These are phyloP conservation scores for Plantago lanceolata DNA, from an alignment of 305 asterid genomes.

Conservation along the genomic window DNA sequence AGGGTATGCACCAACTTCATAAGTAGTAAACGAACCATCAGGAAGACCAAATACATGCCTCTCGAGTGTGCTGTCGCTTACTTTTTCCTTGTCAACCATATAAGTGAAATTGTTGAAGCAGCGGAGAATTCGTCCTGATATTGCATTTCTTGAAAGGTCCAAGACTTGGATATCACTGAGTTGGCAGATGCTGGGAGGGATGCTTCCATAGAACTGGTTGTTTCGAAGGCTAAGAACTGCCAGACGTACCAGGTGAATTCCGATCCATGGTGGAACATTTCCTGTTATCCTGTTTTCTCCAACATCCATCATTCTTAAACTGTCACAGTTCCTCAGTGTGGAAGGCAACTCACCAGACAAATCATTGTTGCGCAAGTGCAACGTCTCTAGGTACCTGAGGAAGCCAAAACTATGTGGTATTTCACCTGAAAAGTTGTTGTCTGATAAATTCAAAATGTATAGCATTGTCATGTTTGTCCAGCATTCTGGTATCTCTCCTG, in stretches of 20 bases:
- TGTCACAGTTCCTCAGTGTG: not conserved
- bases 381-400: not conserved
- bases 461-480: conserved; percentile 29
- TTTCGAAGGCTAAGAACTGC: conserved; percentile 21
- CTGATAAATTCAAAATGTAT: conserved; percentile 22
- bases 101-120: conserved; percentile 34
- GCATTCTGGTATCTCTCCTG: conserved; percentile 32
- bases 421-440: conserved; percentile 29
- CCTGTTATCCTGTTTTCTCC: conserved; percentile 29
- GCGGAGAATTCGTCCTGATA: conserved; percentile 31
- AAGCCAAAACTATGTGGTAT: conserved; percentile 27
- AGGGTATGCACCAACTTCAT: not conserved
- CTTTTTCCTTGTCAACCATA: conserved; percentile 18
- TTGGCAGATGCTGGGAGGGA: conserved; percentile 29
- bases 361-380: conserved; percentile 28
- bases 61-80: not conserved
- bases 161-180: conserved; percentile 28
- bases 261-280: conserved; percentile 33
- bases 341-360: conserved; percentile 32
- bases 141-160: conserved; percentile 30
- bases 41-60: not conserved
- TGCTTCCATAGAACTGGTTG: conserved; percentile 30
- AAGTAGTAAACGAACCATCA: too few relatives aligned
- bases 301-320: conserved; percentile 9
- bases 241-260: conserved; percentile 3